Evolutionary conservation across 371 early-diverging fungal species (phyloP).

Genomic region (Mortierella sp.): DNA sequence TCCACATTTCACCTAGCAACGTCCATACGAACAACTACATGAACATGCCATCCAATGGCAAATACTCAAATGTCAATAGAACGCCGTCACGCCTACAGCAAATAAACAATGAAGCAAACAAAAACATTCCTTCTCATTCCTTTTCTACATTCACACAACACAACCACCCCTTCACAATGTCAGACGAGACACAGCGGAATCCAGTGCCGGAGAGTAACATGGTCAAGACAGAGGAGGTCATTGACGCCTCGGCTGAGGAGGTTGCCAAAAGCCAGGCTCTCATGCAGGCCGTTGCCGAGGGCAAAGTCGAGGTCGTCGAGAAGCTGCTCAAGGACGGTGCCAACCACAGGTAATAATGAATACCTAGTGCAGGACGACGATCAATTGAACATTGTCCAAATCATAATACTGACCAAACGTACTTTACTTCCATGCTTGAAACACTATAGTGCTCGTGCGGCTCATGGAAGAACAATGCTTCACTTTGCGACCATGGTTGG

Average conservation of each 20-base stretch:
- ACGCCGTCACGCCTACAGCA: conserved; percentile 2
- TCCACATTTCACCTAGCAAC: background rate
- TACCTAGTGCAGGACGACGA: background rate
- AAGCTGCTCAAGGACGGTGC: conserved; percentile 43
- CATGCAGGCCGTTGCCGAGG: conserved; percentile 49
- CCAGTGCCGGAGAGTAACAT: conserved; percentile 51
- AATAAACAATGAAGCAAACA: background rate
- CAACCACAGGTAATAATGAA: conserved; percentile 42
- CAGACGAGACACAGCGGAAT: conserved; percentile 27
- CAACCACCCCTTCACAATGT: background rate
- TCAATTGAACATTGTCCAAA: background rate
- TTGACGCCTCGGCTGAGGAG: conserved; percentile 50
- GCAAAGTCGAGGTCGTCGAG: conserved; percentile 39
- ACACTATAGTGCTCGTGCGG: conserved; percentile 38
- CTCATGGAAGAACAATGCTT: conserved; percentile 65
- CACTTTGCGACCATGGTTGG: conserved; percentile 73
- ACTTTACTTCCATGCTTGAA: background rate
- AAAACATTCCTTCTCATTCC: background rate
- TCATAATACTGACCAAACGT: background rate
- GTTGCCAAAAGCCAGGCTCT: conserved; percentile 48
- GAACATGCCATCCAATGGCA: background rate
- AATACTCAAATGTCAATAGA: background rate
- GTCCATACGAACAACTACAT: background rate
- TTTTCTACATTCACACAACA: background rate
- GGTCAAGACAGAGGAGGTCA: conserved; percentile 49